Evolutionary conservation across 176 grass and related monocot genomes (phyloP).

Genomic region (Eragrostis curvula): DNA sequence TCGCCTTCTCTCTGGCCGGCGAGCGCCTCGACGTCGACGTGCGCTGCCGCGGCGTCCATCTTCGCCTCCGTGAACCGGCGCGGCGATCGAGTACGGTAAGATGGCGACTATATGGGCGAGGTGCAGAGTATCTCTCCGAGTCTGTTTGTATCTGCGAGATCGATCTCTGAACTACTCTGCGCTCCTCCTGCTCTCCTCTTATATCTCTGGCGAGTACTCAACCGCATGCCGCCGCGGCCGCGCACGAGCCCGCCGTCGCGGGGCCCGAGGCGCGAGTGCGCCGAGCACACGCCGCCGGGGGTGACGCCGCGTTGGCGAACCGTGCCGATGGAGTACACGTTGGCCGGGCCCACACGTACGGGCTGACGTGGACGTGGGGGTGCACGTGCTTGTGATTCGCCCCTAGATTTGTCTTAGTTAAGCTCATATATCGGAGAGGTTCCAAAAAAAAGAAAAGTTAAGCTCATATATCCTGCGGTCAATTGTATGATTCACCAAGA

Average conservation of each 20-base stretch:
- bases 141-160: neutral
- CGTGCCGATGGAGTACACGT: neutral
- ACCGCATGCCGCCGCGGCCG: neutral
- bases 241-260: neutral
- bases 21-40: slow-evolving; percentile 15
- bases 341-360: neutral
- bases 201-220: neutral
- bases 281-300: neutral
- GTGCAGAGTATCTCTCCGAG: too few species aligned
- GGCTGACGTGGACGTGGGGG: neutral
- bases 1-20: neutral
- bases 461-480: too few species aligned
- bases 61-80: neutral
- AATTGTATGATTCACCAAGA: too few species aligned
- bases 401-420: too few species aligned
- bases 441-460: too few species aligned
- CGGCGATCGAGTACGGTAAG: too few species aligned
- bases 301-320: neutral
- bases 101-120: too few species aligned
- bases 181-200: neutral
- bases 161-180: neutral
- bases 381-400: too few species aligned
- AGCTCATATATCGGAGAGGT: too few species aligned
- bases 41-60: neutral
- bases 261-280: slow-evolving; percentile 9